These are phyloP conservation scores for Brassica carinata DNA, from an alignment of 345 rosid species.

Conservation along the genomic window DNA sequence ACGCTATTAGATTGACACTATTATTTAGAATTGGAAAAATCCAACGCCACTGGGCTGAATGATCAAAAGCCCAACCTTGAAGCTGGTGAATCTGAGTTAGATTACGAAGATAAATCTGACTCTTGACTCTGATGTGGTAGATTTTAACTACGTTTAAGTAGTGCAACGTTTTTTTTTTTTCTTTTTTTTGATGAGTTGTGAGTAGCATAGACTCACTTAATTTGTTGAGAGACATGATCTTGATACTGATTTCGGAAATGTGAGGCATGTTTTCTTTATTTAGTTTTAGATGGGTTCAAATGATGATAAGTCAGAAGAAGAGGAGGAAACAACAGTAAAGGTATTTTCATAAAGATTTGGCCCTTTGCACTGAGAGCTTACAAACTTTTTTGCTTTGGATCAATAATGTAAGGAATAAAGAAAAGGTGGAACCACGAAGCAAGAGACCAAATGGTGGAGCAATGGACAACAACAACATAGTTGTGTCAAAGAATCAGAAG, in stretches of 20 bases:
- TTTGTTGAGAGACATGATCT: no score
- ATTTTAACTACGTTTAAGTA: no score
- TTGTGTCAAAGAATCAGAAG: slow-evolving; percentile 60
- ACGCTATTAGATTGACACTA: not conserved
- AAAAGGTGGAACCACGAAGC: slow-evolving; percentile 34
- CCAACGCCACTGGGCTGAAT: slow-evolving; percentile 1
- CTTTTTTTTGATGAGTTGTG: no score
- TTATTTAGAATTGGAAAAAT: slow-evolving; percentile 2
- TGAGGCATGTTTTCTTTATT: not conserved
- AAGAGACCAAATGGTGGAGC: slow-evolving; percentile 57
- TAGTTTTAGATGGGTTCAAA: slow-evolving; percentile 18
- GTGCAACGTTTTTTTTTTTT: no score
- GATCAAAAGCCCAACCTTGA: slow-evolving; percentile 38
- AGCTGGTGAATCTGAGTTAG: slow-evolving; percentile 33
- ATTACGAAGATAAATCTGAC: no score
- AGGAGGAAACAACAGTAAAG: slow-evolving; percentile 18
- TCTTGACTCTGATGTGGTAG: no score
- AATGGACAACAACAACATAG: slow-evolving; percentile 47
- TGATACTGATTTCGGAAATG: no score
- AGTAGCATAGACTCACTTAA: no score
- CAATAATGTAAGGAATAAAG: not conserved
- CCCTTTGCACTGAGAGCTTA: not conserved
- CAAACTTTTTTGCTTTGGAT: not conserved
- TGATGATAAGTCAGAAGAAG: slow-evolving; percentile 17
- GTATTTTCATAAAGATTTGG: not conserved